These are phyloP conservation scores for Pleurotus giganteus DNA, from an alignment of 768 basidiomycete species.

Conservation along the genomic window DNA sequence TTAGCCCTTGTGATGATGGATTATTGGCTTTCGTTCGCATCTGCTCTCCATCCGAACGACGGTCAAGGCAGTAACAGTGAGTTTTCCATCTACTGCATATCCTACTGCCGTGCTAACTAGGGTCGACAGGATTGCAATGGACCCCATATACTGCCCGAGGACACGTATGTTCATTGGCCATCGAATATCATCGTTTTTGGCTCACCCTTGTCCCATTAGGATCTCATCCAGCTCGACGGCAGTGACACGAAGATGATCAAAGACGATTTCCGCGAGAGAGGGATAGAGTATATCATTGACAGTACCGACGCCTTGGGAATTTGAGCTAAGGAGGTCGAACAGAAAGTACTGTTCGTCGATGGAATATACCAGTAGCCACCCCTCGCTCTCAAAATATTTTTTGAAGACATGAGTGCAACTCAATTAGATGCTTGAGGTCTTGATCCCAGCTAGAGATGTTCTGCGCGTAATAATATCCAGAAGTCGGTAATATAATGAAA, in stretches of 20 bases:
- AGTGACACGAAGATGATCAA: neutral
- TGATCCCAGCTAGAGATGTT: no score
- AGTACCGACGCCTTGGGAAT: no score
- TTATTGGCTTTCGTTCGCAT: conserved; percentile 46
- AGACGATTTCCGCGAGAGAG: neutral
- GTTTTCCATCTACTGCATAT: neutral
- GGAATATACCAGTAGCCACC: no score
- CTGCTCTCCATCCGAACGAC: conserved; percentile 41
- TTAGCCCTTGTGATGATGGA: conserved; percentile 37
- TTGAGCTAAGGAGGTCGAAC: no score
- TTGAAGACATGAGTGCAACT: no score
- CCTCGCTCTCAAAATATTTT: no score
- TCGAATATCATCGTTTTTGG: neutral
- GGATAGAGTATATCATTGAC: no score
- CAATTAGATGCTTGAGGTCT: no score
- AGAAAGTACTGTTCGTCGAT: no score
- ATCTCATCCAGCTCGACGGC: neutral
- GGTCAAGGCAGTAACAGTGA: conserved; percentile 32
- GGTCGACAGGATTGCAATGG: neutral
- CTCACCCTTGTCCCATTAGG: neutral
- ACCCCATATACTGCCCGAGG: neutral
- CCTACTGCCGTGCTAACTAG: neutral
- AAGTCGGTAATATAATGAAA: no score
- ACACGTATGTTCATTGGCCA: neutral
- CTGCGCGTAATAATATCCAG: no score